Evolutionary conservation across 2,329 filamentous ascomycete genomes (phyloP).

Genomic region (Raffaelea arxii): DNA sequence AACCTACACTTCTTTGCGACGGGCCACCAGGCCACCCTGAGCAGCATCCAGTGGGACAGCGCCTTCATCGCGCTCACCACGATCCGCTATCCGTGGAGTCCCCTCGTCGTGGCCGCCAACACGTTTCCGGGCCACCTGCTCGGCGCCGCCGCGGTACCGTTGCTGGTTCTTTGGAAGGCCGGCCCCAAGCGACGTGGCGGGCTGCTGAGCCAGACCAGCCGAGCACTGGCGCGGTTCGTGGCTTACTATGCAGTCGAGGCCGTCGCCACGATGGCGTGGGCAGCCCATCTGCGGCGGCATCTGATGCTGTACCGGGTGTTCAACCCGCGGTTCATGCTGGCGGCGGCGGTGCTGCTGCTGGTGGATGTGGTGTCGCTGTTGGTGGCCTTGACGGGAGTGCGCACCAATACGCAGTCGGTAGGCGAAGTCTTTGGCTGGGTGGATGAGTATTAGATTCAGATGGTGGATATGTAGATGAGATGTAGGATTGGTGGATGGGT

Average conservation of each 20-base stretch:
- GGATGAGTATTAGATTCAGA: conserved; percentile 14
- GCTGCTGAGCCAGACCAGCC: conserved; percentile 59
- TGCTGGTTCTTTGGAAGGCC: conserved; percentile 82
- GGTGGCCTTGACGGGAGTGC: conserved; percentile 62
- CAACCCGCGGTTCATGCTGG: conserved; percentile 81
- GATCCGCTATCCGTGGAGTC: conserved; percentile 83
- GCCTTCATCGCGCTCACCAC: conserved; percentile 82
- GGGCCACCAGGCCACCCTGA: conserved; percentile 81
- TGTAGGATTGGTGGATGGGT: no score
- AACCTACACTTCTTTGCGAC: conserved; percentile 97
- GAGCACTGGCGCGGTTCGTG: conserved; percentile 64
- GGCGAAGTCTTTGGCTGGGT: conserved; percentile 80
- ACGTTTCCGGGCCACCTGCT: conserved; percentile 85
- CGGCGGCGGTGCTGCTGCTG: conserved; percentile 58
- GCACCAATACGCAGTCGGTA: conserved; percentile 69
- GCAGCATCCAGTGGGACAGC: conserved; percentile 89
- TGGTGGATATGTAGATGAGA: no score
- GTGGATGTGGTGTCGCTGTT: conserved; percentile 67
- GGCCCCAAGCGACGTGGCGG: conserved; percentile 63
- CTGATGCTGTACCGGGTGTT: conserved; percentile 97
- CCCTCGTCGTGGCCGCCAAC: conserved; percentile 72
- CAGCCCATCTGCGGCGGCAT: conserved; percentile 77
- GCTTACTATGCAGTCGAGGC: conserved; percentile 76
- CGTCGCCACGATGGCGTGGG: conserved; percentile 82
- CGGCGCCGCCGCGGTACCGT: conserved; percentile 67